Conservation (phyloP, 139 green algal species). For the Volvox africanus region DNA sequence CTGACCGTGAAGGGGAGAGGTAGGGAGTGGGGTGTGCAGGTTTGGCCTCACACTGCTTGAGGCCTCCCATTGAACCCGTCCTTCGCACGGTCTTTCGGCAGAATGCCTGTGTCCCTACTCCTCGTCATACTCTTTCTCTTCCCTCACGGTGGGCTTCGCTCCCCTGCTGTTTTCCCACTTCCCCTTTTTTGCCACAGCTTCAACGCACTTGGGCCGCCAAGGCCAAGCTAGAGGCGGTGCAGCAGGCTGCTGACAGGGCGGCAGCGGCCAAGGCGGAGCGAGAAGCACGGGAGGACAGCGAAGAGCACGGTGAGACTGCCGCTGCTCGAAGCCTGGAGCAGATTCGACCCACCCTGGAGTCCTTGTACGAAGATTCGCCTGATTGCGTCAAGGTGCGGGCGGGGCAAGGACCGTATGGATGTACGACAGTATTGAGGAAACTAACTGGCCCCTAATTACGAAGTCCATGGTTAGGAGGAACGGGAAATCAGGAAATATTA, state of each 20-base stretch:
- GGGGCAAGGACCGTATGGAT: background rate
- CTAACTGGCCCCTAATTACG: too few species aligned
- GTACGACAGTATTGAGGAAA: too few species aligned
- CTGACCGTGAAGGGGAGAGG: too few species aligned
- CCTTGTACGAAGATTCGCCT: constrained; percentile 60
- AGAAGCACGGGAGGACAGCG: background rate
- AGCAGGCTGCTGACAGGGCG: background rate
- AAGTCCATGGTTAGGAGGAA: too few species aligned
- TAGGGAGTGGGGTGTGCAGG: too few species aligned
- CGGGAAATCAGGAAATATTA: too few species aligned
- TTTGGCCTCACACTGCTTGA: too few species aligned
- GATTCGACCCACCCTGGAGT: constrained; percentile 21
- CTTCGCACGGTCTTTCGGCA: too few species aligned
- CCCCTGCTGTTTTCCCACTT: background rate
- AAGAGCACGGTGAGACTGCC: background rate
- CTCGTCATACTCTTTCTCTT: background rate
- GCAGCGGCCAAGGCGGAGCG: background rate
- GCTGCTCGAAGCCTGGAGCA: background rate
- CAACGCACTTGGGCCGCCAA: background rate
- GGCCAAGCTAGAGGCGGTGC: background rate
- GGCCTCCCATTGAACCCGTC: too few species aligned
- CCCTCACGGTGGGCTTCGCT: too few species aligned
- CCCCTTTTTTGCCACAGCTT: constrained; percentile 28
- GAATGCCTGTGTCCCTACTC: background rate
- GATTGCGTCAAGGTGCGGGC: constrained; percentile 59